Percentiles rank a stretch among this genome's conserved stretches.
phyloP scores from a whole-genome alignment of 2,329 filamentous ascomycete species.

The Phyllosticta capitalensis region DNA sequence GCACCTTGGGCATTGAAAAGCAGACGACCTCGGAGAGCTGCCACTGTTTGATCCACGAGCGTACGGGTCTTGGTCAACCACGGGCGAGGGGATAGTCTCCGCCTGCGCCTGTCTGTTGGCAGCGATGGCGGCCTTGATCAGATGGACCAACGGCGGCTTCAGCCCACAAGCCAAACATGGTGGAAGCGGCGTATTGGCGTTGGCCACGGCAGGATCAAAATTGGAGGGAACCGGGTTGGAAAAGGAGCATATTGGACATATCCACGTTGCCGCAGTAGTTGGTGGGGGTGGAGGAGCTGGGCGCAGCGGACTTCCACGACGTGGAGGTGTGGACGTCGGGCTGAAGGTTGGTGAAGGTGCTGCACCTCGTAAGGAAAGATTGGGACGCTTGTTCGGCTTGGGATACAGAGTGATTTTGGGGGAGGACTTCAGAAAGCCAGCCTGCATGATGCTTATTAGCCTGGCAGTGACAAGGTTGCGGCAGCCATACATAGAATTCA shows the following conservation, averaged over 20 bases:
- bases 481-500: conserved; percentile 66
- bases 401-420: conserved; percentile 84
- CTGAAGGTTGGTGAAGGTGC: conserved; percentile 32
- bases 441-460: conserved; percentile 37
- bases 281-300: conserved; percentile 40
- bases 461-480: background rate
- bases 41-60: conserved; percentile 25
- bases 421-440: conserved; percentile 89
- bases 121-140: conserved; percentile 78
- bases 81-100: conserved; percentile 13
- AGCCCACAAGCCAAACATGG: conserved; percentile 92
- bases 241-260: conserved; percentile 92
- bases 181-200: conserved; percentile 66
- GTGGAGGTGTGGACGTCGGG: conserved; percentile 22
- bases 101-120: conserved; percentile 44
- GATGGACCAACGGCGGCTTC: conserved; percentile 71
- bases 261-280: conserved; percentile 57
- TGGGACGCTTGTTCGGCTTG: conserved; percentile 59
- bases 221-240: conserved; percentile 89
- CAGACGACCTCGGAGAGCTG: conserved; percentile 5
- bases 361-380: conserved; percentile 14
- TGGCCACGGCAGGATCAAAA: conserved; percentile 78
- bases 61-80: conserved; percentile 25
- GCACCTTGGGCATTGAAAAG: conserved; percentile 62
- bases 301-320: conserved; percentile 28